Conservation (phyloP, 164 flowering plant genomes). For the Liriodendron chinense region DNA sequence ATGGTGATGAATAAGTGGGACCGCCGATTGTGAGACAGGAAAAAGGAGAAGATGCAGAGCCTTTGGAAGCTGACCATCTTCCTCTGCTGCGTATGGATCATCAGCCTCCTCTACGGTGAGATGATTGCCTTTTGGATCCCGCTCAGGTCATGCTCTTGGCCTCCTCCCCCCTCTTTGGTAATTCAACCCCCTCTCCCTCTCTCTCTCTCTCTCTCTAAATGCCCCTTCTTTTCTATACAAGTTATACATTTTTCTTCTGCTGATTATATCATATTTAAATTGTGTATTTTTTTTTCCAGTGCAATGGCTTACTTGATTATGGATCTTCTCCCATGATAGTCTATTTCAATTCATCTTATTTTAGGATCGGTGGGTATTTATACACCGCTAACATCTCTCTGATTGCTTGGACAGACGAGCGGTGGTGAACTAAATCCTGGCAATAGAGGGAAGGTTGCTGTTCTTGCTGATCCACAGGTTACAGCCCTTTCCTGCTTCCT, state of each 20-base stretch:
- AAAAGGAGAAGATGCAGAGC: constrained; percentile 21
- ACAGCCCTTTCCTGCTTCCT: neutral
- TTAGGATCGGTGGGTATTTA: neutral
- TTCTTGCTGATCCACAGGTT: constrained; percentile 92
- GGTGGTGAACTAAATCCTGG: constrained; percentile 20
- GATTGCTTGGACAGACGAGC: constrained; percentile 29
- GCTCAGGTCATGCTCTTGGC: constrained; percentile 69
- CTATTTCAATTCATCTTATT: neutral
- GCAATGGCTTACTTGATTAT: too few relatives aligned
- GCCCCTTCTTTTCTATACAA: too few relatives aligned
- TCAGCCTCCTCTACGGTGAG: constrained; percentile 73
- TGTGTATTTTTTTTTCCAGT: too few relatives aligned
- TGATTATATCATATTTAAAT: too few relatives aligned
- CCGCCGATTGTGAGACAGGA: neutral
- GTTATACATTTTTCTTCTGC: too few relatives aligned
- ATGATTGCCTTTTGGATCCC: constrained; percentile 77
- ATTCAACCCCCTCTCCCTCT: neutral
- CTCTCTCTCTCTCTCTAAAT: too few relatives aligned
- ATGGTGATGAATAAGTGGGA: neutral
- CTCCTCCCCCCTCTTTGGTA: constrained; percentile 17
- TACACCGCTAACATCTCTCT: neutral
- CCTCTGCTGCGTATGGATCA: constrained; percentile 57
- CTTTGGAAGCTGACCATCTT: constrained; percentile 48
- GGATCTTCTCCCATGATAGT: neutral
- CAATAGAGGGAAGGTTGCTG: constrained; percentile 62